phyloP scores from a whole-genome alignment of 176 grass and related monocot species.

The Otatea glauca region DNA sequence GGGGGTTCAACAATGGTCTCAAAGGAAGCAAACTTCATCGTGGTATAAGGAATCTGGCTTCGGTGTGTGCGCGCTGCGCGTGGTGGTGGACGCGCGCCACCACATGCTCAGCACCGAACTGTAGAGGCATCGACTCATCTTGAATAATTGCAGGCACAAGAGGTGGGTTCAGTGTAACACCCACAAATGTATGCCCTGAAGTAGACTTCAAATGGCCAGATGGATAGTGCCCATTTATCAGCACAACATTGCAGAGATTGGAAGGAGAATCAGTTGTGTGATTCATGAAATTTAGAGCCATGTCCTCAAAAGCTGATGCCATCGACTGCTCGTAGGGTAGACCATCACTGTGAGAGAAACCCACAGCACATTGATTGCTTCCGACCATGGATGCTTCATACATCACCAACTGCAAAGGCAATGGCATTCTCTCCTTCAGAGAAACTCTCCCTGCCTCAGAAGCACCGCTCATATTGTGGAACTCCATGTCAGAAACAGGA shows the following conservation, averaged over 20 bases:
- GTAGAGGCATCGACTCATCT: conserved; percentile 25
- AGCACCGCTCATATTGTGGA: conserved; percentile 4
- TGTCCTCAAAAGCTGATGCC: conserved; percentile 50
- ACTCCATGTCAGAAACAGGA: conserved; percentile 29
- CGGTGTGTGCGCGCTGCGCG: conserved; percentile 59
- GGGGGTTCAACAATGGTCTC: too few relatives aligned
- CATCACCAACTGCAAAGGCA: conserved; percentile 1
- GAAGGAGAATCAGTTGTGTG: conserved; percentile 1
- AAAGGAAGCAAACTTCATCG: too few relatives aligned
- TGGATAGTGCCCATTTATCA: conserved; percentile 38
- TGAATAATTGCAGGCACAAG: conserved; percentile 22
- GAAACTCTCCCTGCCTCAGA: conserved; percentile 8
- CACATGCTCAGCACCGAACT: conserved; percentile 74
- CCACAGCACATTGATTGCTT: conserved; percentile 25
- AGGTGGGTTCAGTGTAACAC: conserved; percentile 10
- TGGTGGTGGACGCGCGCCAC: conserved; percentile 85
- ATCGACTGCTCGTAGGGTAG: conserved; percentile 58
- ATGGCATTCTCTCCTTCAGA: conserved; percentile 11
- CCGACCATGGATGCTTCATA: neutral
- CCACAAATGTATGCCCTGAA: conserved; percentile 3
- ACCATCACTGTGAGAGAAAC: neutral
- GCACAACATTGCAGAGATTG: conserved; percentile 10
- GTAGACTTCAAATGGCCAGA: conserved; percentile 10
- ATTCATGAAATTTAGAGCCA: conserved; percentile 45
- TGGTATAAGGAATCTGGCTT: conserved; percentile 64